Base-by-base conservation (phyloP, 139 green algal genomes). In the Haematococcus sp. region DNA sequence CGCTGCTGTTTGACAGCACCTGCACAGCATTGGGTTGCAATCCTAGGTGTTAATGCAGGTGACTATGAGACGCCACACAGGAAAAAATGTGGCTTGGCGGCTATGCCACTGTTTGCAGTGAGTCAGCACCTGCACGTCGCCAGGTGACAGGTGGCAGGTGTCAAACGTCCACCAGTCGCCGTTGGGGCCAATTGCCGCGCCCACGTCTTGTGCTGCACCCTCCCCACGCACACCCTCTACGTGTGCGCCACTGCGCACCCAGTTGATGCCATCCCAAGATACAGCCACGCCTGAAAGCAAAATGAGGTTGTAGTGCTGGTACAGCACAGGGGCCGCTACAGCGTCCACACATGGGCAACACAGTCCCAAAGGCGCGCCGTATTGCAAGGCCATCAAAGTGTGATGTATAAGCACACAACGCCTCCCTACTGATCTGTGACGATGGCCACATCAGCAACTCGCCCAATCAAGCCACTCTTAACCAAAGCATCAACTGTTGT, bases 121-220 rank as follows among this genome's bases (percentile, higher is more conserved):
- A 22, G 32, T 51, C 31, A 68, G 9, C n/a, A 94, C 84, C 82
- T 97, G 91, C 25, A 98, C 94, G 76, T 98, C 95, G 5, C 84
- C 91, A 1, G 91, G 89, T 15, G 75, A 33, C 40, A 97, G 25
- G 77, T 96, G 88, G 59, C 75, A 78, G 0, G 93, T 98, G 86
- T 98, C 94, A 34, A 94, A 91, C 58, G 79, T 89, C 94, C 94
- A 98, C 94, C 94, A 98, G 68, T 91, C 85, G 63, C 49, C 67
- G 72, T 93, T 95, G 31, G 91, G 87, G 3, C 31, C 43, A 30
- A 98, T 74, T 28, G 88, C 72, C 1, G 70, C 46, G 15, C 92
- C 92, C 28, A 94, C 91, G 51, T 95, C 91, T 3, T 33, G 19
- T 4, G 71, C 78, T 0, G 79, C 59, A 7, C 52, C 80, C 27